Evolutionary conservation across 345 rosid genomes (phyloP).

Genomic region (Brassica incana): DNA sequence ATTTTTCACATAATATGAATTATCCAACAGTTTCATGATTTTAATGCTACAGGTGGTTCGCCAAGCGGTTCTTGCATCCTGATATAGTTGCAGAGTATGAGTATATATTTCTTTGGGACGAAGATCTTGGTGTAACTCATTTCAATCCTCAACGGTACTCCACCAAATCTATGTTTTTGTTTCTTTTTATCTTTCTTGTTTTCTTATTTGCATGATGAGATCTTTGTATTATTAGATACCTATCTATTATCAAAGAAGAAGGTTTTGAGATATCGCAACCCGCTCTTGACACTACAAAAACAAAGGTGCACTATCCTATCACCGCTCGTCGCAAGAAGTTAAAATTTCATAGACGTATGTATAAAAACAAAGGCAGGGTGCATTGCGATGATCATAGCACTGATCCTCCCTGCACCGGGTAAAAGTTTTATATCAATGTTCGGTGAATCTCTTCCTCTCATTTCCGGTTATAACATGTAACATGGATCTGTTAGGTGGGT

Average conservation of each 20-base stretch:
- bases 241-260: slow-evolving; percentile 64
- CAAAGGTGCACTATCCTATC: slow-evolving; percentile 73
- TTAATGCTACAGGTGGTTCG: slow-evolving; percentile 78
- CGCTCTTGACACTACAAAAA: slow-evolving; percentile 77
- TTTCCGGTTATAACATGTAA: not conserved
- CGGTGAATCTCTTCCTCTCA: not conserved
- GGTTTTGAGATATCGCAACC: slow-evolving; percentile 95
- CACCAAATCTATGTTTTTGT: not conserved
- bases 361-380: slow-evolving; percentile 75
- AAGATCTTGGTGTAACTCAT: slow-evolving; percentile 81
- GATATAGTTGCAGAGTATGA: slow-evolving; percentile 74
- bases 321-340: slow-evolving; percentile 61
- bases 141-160: slow-evolving; percentile 68
- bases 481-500: slow-evolving; percentile 71
- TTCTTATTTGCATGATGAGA: slow-evolving; percentile 2
- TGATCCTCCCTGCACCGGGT: slow-evolving; percentile 92
- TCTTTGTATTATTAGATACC: slow-evolving; percentile 46
- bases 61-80: slow-evolving; percentile 93
- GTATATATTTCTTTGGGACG: slow-evolving; percentile 94
- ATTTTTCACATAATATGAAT: not conserved
- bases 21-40: not conserved
- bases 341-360: slow-evolving; percentile 73
- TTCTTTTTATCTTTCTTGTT: not conserved
- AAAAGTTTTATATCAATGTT: slow-evolving; percentile 1
- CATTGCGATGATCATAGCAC: slow-evolving; percentile 70